phyloP scores from a whole-genome alignment of 306 rosid species.

The Cotoneaster glaucophyllus region DNA sequence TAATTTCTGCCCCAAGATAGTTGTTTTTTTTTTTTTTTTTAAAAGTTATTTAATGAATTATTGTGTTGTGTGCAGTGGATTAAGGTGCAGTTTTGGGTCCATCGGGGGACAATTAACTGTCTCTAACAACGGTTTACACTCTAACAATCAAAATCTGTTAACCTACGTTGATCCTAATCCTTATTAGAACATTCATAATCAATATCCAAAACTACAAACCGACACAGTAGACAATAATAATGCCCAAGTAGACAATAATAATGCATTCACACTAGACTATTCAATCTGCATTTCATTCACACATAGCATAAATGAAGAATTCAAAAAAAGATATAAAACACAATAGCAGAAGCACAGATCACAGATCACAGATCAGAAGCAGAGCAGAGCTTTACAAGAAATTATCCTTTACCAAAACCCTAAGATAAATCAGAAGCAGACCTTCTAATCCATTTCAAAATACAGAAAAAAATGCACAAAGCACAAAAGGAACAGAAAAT shows the following conservation, averaged over 20 bases:
- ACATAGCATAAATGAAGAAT: no score
- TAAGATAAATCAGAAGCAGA: no score
- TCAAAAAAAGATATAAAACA: no score
- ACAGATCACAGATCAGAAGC: no score
- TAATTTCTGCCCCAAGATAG: background rate
- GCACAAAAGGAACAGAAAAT: background rate
- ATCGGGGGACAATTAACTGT: background rate
- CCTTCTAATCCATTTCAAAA: background rate
- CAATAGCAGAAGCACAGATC: no score
- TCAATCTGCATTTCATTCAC: no score
- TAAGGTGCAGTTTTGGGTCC: background rate
- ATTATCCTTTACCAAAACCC: no score
- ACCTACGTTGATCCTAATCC: constrained; percentile 1
- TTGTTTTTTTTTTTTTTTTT: background rate
- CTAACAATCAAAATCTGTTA: background rate
- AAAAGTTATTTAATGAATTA: background rate
- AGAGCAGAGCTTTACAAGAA: no score
- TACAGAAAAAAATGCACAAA: background rate
- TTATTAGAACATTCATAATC: background rate
- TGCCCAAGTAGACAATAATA: no score
- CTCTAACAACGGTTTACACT: background rate
- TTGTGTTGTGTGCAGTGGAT: background rate
- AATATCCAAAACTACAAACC: background rate
- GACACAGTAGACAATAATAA: no score
- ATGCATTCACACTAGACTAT: no score